Evolutionary conservation across 495 filamentous ascomycete species (phyloP).

Genomic region (Trichocladium uniseriatum): DNA sequence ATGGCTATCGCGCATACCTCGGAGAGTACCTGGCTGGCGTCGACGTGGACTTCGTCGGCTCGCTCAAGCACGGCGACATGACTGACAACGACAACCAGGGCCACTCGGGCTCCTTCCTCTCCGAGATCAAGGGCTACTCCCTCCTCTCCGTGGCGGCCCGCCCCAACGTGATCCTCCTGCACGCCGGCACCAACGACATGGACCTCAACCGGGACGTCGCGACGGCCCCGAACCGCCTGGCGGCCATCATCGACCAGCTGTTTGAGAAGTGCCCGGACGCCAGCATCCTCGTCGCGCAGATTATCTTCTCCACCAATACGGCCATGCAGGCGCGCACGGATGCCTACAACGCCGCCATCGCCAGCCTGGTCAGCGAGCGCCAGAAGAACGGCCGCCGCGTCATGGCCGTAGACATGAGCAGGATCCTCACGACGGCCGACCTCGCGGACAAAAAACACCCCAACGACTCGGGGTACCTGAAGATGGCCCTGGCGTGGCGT

Average conservation of each 20-base stretch:
- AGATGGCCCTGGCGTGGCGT: background rate
- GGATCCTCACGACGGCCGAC: background rate
- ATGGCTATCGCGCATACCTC: background rate
- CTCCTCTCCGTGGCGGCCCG: too few species aligned
- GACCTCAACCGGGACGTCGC: background rate
- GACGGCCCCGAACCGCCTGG: background rate
- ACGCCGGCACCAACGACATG: background rate
- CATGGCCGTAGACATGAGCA: background rate
- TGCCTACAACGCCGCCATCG: background rate
- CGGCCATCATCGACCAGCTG: too few species aligned
- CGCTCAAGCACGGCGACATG: background rate
- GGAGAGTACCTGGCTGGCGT: background rate
- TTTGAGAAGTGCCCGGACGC: too few species aligned
- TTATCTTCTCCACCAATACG: background rate
- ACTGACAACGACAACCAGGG: background rate
- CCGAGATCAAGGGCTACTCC: background rate
- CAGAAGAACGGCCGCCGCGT: background rate
- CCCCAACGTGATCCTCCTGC: background rate
- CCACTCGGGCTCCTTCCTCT: background rate
- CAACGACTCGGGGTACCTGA: background rate
- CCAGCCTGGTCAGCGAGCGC: background rate
- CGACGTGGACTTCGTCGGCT: background rate
- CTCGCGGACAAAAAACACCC: background rate
- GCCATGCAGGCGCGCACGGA: background rate
- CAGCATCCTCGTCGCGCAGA: too few species aligned